A percentile compares a stretch with the other conserved stretches of the same genome.
Conservation (phyloP, 805 yeast species). For the Sugiyamaella chiloensis region DNA sequence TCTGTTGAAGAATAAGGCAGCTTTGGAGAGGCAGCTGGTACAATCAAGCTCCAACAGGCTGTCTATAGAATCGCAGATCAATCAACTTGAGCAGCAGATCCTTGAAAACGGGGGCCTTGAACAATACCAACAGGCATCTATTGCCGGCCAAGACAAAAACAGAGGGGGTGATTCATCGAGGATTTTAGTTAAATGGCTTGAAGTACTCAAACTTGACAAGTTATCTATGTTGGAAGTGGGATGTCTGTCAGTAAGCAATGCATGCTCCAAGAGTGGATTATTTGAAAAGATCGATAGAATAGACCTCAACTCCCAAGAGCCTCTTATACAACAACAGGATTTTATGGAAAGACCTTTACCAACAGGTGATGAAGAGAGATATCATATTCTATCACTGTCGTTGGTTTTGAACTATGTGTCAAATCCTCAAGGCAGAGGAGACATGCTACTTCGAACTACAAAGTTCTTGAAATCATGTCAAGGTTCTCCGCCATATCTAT, state of each 20-base stretch:
- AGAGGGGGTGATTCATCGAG: constrained; percentile 94
- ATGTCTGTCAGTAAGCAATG: constrained; percentile 64
- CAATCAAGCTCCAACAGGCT: no score
- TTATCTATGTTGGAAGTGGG: constrained; percentile 75
- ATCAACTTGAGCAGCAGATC: constrained; percentile 60
- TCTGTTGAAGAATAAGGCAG: constrained; percentile 52
- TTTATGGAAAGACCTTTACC: constrained; percentile 78
- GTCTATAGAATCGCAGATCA: constrained; percentile 41
- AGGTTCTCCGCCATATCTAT: constrained; percentile 46
- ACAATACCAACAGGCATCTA: constrained; percentile 80
- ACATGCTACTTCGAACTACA: constrained; percentile 63
- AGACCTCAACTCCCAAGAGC: constrained; percentile 79
- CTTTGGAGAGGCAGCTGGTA: constrained; percentile 16
- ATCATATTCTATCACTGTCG: constrained; percentile 74
- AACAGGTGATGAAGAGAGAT: constrained; percentile 35
- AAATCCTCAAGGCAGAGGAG: constrained; percentile 63
- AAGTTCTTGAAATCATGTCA: constrained; percentile 48
- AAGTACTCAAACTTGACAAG: background rate
- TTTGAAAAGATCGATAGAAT: constrained; percentile 58
- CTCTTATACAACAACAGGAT: constrained; percentile 70
- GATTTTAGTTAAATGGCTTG: constrained; percentile 68
- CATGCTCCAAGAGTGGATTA: constrained; percentile 56
- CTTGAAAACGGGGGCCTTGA: constrained; percentile 69
- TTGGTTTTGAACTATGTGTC: constrained; percentile 89
- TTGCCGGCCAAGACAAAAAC: constrained; percentile 70